Base-by-base conservation (phyloP, 345 rosid genomes). In the Geranium rotundifolium region DNA sequence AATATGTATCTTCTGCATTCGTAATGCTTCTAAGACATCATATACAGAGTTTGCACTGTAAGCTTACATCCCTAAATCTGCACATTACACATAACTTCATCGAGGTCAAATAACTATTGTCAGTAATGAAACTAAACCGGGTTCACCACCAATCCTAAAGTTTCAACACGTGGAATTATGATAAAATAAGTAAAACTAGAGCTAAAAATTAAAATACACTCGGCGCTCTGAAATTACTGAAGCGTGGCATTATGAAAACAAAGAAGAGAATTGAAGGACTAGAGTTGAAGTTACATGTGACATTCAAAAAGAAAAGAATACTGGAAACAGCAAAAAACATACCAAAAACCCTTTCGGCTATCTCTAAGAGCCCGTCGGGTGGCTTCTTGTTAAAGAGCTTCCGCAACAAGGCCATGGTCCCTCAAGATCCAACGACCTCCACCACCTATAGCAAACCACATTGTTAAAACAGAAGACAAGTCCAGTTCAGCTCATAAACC, bases 331-430 rank as follows among this genome's bases (percentile, higher is more conserved):
- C 60, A 12, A 64, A 64, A 72, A 54, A 54, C 82, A 18, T 85
- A 88, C 96, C 96, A 63, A 82, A 84, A 71, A 85, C 80, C 74
- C 92, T 84, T 71, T 88, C 90, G n/a, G 90, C 79, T 79, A 88
- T 84, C 85, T 88, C 96, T 67, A 84, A 62, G 52, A 88, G 85
- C 62, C 91, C 89, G 62, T 79, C 88, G 63, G 96, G 92, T 41
- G 96, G 90, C 62, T 84, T 85, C 72, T 82, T 71, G 29, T 76
- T 69, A 77, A 88, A 85, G 59, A 88, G 75, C 80, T 85, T 88
- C 67, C 86, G 82, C 49, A 88, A 81, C 76, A 85, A 72, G 56
- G 86, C 91, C 96, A 88, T 88, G 12, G 31, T 34, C 39, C 57
- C 73, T 52, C 50, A 59, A 54, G 70, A 60, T 64, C 68, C 65